phyloP scores from a whole-genome alignment of 2,329 filamentous ascomycete species.

The Trichoderma sp. region DNA sequence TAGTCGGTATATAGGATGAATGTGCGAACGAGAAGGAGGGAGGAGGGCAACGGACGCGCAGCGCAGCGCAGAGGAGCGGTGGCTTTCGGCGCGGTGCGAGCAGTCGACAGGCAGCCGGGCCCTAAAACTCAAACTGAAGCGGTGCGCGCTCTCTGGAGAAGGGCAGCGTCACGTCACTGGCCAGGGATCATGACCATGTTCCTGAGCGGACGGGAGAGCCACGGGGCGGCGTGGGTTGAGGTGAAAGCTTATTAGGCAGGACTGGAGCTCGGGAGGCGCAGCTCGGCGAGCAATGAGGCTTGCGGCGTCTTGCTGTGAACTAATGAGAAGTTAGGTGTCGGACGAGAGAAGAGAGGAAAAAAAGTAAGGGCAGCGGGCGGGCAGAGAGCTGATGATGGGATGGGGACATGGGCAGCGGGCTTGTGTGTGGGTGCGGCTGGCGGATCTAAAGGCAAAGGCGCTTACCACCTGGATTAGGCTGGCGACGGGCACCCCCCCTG shows the following conservation, averaged over 20 bases:
- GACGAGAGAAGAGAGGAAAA: conserved; percentile 7
- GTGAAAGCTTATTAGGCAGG: conserved; percentile 16
- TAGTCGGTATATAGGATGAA: conserved; percentile 19
- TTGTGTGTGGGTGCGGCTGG: conserved; percentile 24
- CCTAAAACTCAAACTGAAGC: conserved; percentile 16
- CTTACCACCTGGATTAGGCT: conserved; percentile 27
- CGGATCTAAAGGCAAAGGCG: conserved; percentile 24
- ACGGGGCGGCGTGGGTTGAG: conserved; percentile 12
- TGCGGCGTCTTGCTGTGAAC: conserved; percentile 22
- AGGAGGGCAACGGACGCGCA: background rate
- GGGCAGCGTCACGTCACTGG: conserved; percentile 36
- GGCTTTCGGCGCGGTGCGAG: conserved; percentile 14
- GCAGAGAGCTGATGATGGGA: conserved; percentile 27
- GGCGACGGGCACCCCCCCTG: conserved; percentile 15
- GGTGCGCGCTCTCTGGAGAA: conserved; percentile 31
- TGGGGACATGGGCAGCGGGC: conserved; percentile 17
- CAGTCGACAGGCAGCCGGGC: conserved; percentile 26
- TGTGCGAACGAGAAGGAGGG: background rate
- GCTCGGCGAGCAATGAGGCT: conserved; percentile 18
- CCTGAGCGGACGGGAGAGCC: conserved; percentile 29
- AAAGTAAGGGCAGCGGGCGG: conserved; percentile 23
- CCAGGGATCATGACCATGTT: conserved; percentile 42
- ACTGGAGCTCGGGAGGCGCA: conserved; percentile 20
- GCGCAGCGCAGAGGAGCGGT: conserved; percentile 3
- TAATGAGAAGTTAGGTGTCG: conserved; percentile 19